Percentiles rank a stretch among this genome's conserved stretches.
These are phyloP conservation scores for Rubia tinctorum DNA, from an alignment of 305 asterid species.

Conservation along the genomic window DNA sequence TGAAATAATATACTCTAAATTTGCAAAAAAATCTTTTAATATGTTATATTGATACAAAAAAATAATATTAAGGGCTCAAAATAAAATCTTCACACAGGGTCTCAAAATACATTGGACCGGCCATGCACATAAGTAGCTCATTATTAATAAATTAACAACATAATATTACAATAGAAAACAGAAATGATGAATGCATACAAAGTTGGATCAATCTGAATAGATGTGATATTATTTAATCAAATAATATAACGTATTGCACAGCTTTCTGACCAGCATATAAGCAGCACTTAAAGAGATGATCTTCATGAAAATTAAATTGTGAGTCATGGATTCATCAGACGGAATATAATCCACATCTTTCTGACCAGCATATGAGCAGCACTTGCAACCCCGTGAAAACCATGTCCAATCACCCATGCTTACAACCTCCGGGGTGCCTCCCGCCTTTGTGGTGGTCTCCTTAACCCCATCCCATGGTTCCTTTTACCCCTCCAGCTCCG, in stretches of 20 bases:
- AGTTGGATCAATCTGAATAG: not conserved
- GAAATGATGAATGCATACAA: not conserved
- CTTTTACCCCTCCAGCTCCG: not conserved
- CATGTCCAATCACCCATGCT: not conserved
- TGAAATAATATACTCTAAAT: too few species aligned
- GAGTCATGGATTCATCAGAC: not conserved
- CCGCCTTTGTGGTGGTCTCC: not conserved
- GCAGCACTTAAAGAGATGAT: not conserved
- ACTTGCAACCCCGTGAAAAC: not conserved
- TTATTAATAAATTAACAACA: not conserved
- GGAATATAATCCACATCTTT: not conserved
- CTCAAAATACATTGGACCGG: too few species aligned
- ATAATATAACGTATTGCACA: not conserved
- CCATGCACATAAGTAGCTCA: too few species aligned
- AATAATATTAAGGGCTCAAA: too few species aligned
- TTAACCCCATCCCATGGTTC: not conserved
- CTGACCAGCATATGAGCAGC: conserved; percentile 6
- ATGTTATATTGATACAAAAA: too few species aligned
- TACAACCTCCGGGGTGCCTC: not conserved
- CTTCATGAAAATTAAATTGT: not conserved
- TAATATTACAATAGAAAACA: not conserved
- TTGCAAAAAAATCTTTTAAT: too few species aligned
- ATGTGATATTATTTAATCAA: not conserved
- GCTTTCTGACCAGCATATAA: too few species aligned
- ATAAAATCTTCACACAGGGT: too few species aligned